phyloP scores from a whole-genome alignment of 257 asterid species.

The Nemophila menziesii region DNA sequence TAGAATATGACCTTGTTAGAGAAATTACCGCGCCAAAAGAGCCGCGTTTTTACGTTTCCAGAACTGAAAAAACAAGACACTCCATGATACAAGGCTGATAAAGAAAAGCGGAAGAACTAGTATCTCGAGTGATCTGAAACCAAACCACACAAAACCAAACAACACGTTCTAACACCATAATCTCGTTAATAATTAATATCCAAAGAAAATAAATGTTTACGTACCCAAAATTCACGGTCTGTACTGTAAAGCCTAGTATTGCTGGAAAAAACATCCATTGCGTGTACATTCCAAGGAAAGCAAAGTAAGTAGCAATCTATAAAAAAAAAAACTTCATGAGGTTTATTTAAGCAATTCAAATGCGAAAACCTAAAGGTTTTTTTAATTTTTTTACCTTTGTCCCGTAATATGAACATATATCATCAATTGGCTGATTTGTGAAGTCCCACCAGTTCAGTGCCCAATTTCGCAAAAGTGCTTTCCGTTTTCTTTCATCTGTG shows the following conservation, averaged over 20 bases:
- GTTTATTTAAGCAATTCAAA: neutral
- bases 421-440: slow-evolving; percentile 85
- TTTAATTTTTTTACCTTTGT: slow-evolving; percentile 78
- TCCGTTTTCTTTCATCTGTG: slow-evolving; percentile 67
- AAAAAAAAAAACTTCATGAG: neutral
- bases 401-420: slow-evolving; percentile 75
- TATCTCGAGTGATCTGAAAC: slow-evolving; percentile 55
- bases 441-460: slow-evolving; percentile 87
- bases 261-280: slow-evolving; percentile 95
- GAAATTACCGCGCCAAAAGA: slow-evolving; percentile 49
- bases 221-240: slow-evolving; percentile 79
- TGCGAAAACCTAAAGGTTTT: neutral
- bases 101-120: slow-evolving; percentile 81
- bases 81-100: slow-evolving; percentile 72
- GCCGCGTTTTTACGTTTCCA: slow-evolving; percentile 95
- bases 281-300: slow-evolving; percentile 90
- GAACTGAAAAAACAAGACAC: slow-evolving; percentile 78
- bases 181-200: neutral
- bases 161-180: neutral
- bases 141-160: slow-evolving; percentile 8
- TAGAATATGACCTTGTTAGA: slow-evolving; percentile 7
- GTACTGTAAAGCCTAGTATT: slow-evolving; percentile 59
- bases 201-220: slow-evolving; percentile 11
- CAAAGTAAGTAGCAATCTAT: slow-evolving; percentile 84
- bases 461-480: slow-evolving; percentile 82